These are phyloP conservation scores for Rugonectria rugulosa DNA, from an alignment of 2,329 filamentous ascomycete species.

Conservation along the genomic window DNA sequence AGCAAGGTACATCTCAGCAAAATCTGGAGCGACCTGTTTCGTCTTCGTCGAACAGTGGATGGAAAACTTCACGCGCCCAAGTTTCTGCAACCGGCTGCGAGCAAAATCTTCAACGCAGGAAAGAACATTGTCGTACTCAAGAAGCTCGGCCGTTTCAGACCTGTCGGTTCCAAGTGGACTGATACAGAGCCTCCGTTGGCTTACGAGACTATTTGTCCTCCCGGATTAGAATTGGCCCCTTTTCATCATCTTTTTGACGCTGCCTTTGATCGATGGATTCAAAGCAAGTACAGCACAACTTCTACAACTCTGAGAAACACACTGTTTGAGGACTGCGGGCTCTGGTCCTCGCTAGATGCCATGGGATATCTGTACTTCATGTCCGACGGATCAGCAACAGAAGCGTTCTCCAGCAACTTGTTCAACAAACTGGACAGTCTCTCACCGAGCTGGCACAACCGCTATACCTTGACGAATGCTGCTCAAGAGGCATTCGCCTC, in stretches of 20 bases:
- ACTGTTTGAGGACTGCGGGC: conserved; percentile 73
- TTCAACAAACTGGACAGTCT: conserved; percentile 77
- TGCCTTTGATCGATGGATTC: conserved; percentile 79
- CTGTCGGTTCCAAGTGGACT: conserved; percentile 38
- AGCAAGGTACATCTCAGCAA: conserved; percentile 65
- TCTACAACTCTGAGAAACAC: conserved; percentile 70
- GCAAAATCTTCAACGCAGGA: conserved; percentile 83
- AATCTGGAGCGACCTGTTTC: conserved; percentile 80
- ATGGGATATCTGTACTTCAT: conserved; percentile 80
- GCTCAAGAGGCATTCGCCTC: conserved; percentile 74
- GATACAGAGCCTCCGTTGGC: conserved; percentile 58
- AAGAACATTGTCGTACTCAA: conserved; percentile 89
- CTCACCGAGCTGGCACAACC: conserved; percentile 75
- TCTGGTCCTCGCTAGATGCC: conserved; percentile 70
- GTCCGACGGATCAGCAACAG: conserved; percentile 73
- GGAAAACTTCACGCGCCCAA: conserved; percentile 72
- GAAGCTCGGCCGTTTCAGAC: conserved; percentile 65
- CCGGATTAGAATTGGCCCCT: conserved; percentile 60
- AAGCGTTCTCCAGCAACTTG: conserved; percentile 70
- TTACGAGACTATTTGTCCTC: conserved; percentile 63
- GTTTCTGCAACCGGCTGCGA: conserved; percentile 75
- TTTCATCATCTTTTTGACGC: conserved; percentile 78
- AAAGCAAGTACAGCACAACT: conserved; percentile 75
- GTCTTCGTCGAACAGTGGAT: conserved; percentile 66
- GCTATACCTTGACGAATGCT: conserved; percentile 80